Percentiles rank a stretch among this genome's conserved stretches.
phyloP scores from a whole-genome alignment of 1,284 basidiomycete genomes.

The Butyriboletus appendiculatus region DNA sequence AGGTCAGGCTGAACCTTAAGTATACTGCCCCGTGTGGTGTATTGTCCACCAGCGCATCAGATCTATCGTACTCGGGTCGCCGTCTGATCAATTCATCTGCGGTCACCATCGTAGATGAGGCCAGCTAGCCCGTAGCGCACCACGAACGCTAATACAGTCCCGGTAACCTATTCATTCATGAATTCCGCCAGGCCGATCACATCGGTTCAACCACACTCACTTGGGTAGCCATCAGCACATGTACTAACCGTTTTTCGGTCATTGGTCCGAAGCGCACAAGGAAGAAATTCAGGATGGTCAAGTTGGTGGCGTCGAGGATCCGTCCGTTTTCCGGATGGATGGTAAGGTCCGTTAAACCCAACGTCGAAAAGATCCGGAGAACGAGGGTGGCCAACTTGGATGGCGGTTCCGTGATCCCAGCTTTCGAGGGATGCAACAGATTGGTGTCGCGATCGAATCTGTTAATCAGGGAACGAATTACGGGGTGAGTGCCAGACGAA shows the following conservation, averaged over 20 bases:
- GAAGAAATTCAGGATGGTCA: constrained; percentile 87
- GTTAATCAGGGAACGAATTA: constrained; percentile 4
- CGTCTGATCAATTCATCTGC: constrained; percentile 42
- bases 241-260: constrained; percentile 76
- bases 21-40: not conserved
- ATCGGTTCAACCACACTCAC: constrained; percentile 36
- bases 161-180: constrained; percentile 48
- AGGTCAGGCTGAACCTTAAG: not conserved
- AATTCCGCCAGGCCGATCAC: constrained; percentile 8
- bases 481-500: not conserved
- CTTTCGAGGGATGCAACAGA: constrained; percentile 73
- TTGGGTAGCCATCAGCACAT: constrained; percentile 73
- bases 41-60: not conserved
- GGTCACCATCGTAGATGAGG: constrained; percentile 87
- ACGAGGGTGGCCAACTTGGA: constrained; percentile 52
- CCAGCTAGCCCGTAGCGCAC: constrained; percentile 87
- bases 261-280: constrained; percentile 80
- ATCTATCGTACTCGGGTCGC: not conserved
- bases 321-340: constrained; percentile 51
- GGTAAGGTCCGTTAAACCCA: constrained; percentile 72
- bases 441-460: constrained; percentile 78
- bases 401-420: constrained; percentile 60
- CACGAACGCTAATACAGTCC: constrained; percentile 78
- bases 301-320: constrained; percentile 76
- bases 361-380: constrained; percentile 56